Base-by-base conservation (phyloP, 2,329 filamentous ascomycete species). In the Escovopsis weberi region DNA sequence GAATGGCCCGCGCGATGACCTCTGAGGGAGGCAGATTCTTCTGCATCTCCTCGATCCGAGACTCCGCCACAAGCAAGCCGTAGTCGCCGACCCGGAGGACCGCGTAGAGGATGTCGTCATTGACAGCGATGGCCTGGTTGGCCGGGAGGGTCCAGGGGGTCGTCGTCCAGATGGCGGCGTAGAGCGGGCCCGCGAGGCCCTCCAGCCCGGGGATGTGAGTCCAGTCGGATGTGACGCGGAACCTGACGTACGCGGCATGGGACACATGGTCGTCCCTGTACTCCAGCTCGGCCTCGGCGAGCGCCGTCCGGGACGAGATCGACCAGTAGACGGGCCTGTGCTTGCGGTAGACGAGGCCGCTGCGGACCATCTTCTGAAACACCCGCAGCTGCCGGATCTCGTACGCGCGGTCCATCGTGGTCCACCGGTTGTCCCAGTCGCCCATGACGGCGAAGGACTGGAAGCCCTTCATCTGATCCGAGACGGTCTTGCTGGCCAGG, bases 131-230 rank as follows among this genome's bases (percentile, higher is more conserved):
- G 0, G 85, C 88, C 56, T 78, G 78, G 58, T 98, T 98, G 2
- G 89, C 88, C 0, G 91, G 89, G 5, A 98, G 67, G 0, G 91
- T 98, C 91, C 91, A 98, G 0, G 91, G 91, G 1, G 91, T 98
- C 0, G 91, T 98, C 2, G 91, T 98, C 91, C 91, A 98, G 41
- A 96, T 85, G n/a, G 91, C 72, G n/a, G 83, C 85, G 57, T 73
- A 82, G 10, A 95, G 56, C 5, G 68, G 63, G 4, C 69, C 68
- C 6, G 61, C 50, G 19, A 74, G 58, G 4, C 49, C 47, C 23
- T 57, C 51, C 40, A 74, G 52, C 10, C 57, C 59, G 0, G 61
- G 54, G 2, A 62, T 50, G 4, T 49, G 48, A 9, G 46, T 52
- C 48, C 50, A 54, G 40, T 60, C 57, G 6, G 57, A 58, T 11